Percentiles rank a stretch among this genome's conserved stretches.
Evolutionary conservation across 345 rosid genomes (phyloP).

Genomic region (Lepidium didymum): DNA sequence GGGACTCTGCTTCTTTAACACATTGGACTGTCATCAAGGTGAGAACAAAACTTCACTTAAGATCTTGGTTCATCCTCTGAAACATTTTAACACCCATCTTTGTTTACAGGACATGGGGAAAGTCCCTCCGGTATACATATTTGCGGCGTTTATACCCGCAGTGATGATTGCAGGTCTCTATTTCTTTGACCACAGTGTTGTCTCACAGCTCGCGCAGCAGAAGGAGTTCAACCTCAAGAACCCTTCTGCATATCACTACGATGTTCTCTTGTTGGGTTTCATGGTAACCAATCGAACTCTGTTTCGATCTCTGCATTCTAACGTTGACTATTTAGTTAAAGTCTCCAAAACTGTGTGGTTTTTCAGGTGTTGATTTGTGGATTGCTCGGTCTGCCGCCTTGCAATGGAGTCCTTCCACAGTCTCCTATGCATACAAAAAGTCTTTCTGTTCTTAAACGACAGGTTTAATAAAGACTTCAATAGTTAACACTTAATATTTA

Average conservation of each 20-base stretch:
- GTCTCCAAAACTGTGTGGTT: neutral
- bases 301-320: neutral
- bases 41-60: neutral
- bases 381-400: constrained; percentile 68
- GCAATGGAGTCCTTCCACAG: constrained; percentile 82
- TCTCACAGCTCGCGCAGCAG: constrained; percentile 78
- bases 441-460: constrained; percentile 63
- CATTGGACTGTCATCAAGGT: constrained; percentile 82
- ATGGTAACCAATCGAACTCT: constrained; percentile 36
- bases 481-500: neutral
- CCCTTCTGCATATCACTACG: constrained; percentile 75
- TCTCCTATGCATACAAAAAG: constrained; percentile 93
- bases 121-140: constrained; percentile 50
- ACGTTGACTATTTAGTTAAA: neutral
- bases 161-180: constrained; percentile 73
- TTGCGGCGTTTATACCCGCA: constrained; percentile 69
- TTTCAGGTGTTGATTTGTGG: constrained; percentile 77
- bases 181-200: constrained; percentile 80
- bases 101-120: constrained; percentile 58
- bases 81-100: neutral
- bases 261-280: constrained; percentile 60
- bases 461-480: neutral
- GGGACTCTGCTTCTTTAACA: constrained; percentile 35
- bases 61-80: neutral
- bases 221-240: constrained; percentile 78